Evolutionary conservation across 331 rosid species (phyloP), one percentile per base, ranked within the genome.

Genomic region (Rosa hybrid): DNA sequence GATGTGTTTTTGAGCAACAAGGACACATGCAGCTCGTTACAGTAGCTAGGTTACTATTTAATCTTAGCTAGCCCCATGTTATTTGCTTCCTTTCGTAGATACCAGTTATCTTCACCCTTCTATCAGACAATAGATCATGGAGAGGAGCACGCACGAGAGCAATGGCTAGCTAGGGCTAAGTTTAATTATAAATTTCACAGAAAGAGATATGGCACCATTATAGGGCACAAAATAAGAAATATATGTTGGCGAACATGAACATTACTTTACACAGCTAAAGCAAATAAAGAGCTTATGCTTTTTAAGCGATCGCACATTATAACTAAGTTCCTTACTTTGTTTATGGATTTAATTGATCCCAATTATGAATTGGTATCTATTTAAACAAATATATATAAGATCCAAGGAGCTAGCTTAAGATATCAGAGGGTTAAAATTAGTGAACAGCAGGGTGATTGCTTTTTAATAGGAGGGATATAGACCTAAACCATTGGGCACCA

Each of bases 401-500:
- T 54, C 72, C 80, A 44, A 62, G 12, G 42, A 56, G 49, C 14
- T 34, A 64, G 64, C 3, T 68, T 42, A 78, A 71, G 39, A 71
- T 21, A 27, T 30, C 60, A 17, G 17, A 46, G 20, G 56, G 57
- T 23, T 21, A 75, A 45, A 75, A 81, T 72, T 73, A 81, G 81
- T 74, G 83, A 72, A 68, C 6, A 27, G 16, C 21, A 48, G 80
- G 42, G 30, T 27, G 49, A 50, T 51, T 86, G 79, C 77, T 44
- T 80, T 49, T 49, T 49, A 8, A 68, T 60, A 57, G 80, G 81
- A 75, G 73, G 79, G 86, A 83, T 74, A 70, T 46, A 81, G 74
- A 74, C 44, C 75, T 77, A 85, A 76, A 81, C 86, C 79, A 89
- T 89, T 91, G 92, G 95, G 83, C 89, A 87, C 83, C 88, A 54